Conservation (phyloP, 768 basidiomycete genomes). For the Aureoboletus auriporus region DNA sequence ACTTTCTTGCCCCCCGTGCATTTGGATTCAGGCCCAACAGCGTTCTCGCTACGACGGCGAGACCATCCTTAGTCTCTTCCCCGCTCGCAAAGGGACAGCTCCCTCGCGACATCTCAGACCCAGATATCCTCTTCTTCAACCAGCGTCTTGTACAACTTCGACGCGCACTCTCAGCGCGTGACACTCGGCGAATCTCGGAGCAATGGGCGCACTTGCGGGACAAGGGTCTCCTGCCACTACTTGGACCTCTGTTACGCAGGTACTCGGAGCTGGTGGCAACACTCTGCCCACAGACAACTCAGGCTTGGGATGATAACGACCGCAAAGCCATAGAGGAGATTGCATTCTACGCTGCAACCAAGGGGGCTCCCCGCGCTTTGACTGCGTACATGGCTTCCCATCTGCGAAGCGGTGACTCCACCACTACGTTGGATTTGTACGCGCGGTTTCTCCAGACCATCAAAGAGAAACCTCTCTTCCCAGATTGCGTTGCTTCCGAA, state of each 20-base stretch:
- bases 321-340: constrained; percentile 40
- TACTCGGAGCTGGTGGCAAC: constrained; percentile 36
- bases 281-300: constrained; percentile 20
- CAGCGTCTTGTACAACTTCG: constrained; percentile 35
- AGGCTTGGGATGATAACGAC: constrained; percentile 26
- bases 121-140: constrained; percentile 34
- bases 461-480: constrained; percentile 15
- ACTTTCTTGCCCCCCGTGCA: constrained; percentile 40
- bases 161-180: constrained; percentile 32
- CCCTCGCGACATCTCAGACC: constrained; percentile 19
- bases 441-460: constrained; percentile 30
- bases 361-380: constrained; percentile 44
- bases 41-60: constrained; percentile 8
- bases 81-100: constrained; percentile 7
- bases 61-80: not conserved
- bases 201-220: constrained; percentile 44
- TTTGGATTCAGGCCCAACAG: constrained; percentile 18
- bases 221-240: constrained; percentile 40
- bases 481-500: constrained; percentile 10
- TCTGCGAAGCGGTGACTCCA: constrained; percentile 38
- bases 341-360: constrained; percentile 45
- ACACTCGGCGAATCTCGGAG: constrained; percentile 27
- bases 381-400: constrained; percentile 45
- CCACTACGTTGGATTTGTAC: constrained; percentile 44
- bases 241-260: constrained; percentile 41